Evolutionary conservation across 371 early-diverging fungal species (phyloP).

Genomic region (Rhizopus sp.): DNA sequence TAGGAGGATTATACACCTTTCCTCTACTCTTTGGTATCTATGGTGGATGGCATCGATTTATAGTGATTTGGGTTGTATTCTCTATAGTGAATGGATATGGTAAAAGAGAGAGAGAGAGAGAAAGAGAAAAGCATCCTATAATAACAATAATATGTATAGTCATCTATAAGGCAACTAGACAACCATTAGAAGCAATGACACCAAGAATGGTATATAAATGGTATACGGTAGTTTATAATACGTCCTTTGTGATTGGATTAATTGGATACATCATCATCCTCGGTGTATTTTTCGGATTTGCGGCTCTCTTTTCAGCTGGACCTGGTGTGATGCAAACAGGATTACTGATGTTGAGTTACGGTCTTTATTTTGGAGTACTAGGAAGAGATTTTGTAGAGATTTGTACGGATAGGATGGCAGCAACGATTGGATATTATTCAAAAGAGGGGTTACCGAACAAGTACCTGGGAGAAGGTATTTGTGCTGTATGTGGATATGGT

Average conservation of each 20-base stretch:
- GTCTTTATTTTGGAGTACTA: conserved; percentile 75
- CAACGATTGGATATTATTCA: conserved; percentile 74
- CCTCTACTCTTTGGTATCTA: conserved; percentile 56
- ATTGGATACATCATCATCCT: conserved; percentile 61
- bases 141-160: conserved; percentile 29
- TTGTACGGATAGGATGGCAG: conserved; percentile 82
- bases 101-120: conserved; percentile 23
- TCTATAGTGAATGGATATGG: conserved; percentile 45
- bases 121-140: too few species aligned
- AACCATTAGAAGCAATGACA: conserved; percentile 68
- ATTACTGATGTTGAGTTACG: conserved; percentile 59
- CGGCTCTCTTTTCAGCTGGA: conserved; percentile 41
- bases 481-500: conserved; percentile 80
- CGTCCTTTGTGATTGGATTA: conserved; percentile 65
- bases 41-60: conserved; percentile 52
- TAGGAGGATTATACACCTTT: conserved; percentile 76
- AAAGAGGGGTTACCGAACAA: conserved; percentile 71
- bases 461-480: conserved; percentile 72
- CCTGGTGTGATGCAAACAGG: conserved; percentile 50
- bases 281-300: conserved; percentile 61
- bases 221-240: conserved; percentile 65
- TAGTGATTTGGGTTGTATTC: conserved; percentile 45
- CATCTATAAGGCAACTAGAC: conserved; percentile 58
- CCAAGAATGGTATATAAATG: conserved; percentile 75
- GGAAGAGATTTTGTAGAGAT: conserved; percentile 87